Evolutionary conservation across 2,329 filamentous ascomycete genomes (phyloP).

Genomic region (Chlorencoelia australis): DNA sequence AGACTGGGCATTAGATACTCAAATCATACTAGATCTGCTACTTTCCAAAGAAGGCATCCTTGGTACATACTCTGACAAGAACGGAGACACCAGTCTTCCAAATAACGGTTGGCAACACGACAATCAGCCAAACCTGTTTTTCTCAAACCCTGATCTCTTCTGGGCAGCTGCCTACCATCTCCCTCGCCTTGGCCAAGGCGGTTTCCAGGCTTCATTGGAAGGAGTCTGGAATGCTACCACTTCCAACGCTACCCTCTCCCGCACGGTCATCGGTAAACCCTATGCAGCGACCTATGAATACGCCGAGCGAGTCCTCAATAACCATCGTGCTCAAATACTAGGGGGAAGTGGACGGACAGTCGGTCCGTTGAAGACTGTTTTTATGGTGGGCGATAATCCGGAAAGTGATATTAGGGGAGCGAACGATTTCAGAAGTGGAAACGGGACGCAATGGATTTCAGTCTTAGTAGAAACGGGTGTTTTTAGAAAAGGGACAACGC

Average conservation of each 20-base stretch:
- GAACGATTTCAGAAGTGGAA: slow-evolving; percentile 59
- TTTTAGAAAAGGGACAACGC: slow-evolving; percentile 45
- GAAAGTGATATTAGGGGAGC: slow-evolving; percentile 86
- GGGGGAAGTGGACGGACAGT: slow-evolving; percentile 19
- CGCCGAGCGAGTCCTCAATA: slow-evolving; percentile 63
- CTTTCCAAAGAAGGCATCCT: slow-evolving; percentile 69
- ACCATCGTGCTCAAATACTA: slow-evolving; percentile 36
- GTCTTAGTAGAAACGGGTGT: slow-evolving; percentile 76
- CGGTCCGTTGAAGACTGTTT: slow-evolving; percentile 59
- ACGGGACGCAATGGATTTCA: slow-evolving; percentile 65
- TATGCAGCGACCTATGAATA: slow-evolving; percentile 68
- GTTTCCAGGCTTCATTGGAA: slow-evolving; percentile 72
- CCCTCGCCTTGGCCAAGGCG: slow-evolving; percentile 83
- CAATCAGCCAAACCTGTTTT: slow-evolving; percentile 71
- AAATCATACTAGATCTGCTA: slow-evolving; percentile 75
- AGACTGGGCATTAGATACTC: slow-evolving; percentile 87
- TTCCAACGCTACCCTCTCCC: slow-evolving; percentile 45
- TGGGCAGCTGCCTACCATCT: slow-evolving; percentile 82
- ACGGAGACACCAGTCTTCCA: slow-evolving; percentile 52
- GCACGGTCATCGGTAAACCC: slow-evolving; percentile 75
- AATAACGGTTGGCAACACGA: slow-evolving; percentile 77
- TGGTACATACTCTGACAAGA: slow-evolving; percentile 68
- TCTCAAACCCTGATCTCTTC: slow-evolving; percentile 81
- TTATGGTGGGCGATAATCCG: slow-evolving; percentile 90
- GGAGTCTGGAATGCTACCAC: slow-evolving; percentile 72